A percentile compares a stretch with the other conserved stretches of the same genome.
These are phyloP conservation scores for Oidiodendron maius DNA, from an alignment of 495 filamentous ascomycete genomes.

Conservation along the genomic window DNA sequence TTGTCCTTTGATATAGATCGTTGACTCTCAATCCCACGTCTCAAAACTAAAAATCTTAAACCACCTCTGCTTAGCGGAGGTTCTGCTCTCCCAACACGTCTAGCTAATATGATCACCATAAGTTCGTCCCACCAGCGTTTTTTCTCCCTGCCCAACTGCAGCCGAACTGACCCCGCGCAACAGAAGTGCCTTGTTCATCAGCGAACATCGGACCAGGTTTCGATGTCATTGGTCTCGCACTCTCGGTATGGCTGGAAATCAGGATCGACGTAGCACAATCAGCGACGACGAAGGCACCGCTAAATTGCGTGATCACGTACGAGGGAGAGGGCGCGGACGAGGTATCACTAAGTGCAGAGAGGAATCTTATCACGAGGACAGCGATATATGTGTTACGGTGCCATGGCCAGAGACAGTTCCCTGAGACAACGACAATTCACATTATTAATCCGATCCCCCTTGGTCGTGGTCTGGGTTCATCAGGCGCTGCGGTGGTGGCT, in stretches of 20 bases:
- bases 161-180: background rate
- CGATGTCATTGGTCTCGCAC: constrained; percentile 91
- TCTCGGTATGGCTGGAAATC: constrained; percentile 86
- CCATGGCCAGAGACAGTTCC: constrained; percentile 77
- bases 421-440: constrained; percentile 79
- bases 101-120: constrained; percentile 20
- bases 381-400: constrained; percentile 90
- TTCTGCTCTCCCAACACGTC: background rate
- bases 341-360: constrained; percentile 70
- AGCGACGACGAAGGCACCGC: constrained; percentile 47
- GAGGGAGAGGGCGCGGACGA: constrained; percentile 71
- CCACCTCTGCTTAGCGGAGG: background rate
- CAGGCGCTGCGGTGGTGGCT: constrained; percentile 89
- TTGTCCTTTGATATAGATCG: background rate
- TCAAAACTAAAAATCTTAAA: background rate
- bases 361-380: constrained; percentile 85
- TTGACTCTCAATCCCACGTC: background rate
- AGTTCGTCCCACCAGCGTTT: constrained; percentile 11
- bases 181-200: constrained; percentile 68
- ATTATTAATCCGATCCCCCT: constrained; percentile 91
- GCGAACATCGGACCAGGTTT: constrained; percentile 96
- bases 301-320: constrained; percentile 87
- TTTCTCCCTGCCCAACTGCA: background rate
- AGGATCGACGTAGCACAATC: constrained; percentile 61
- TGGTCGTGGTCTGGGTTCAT: constrained; percentile 84